Evolutionary conservation across 1,284 basidiomycete species (phyloP), one percentile per base, ranked within the genome.

Genomic region (Malassezia dermatis): DNA sequence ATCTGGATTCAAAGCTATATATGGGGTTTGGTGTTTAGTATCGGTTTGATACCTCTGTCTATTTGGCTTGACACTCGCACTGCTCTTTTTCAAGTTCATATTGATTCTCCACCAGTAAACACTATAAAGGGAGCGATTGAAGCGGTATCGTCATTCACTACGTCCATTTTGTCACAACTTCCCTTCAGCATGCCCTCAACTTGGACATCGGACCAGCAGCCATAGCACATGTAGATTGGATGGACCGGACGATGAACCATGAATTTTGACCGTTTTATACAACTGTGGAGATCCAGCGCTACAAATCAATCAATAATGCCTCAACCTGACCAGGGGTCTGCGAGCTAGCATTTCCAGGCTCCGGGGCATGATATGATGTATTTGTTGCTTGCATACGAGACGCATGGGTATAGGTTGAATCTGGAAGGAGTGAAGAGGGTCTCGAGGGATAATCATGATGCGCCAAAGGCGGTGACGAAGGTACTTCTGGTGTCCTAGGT

Each of bases 1-100:
- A 54, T 72, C 4, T 74, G 71, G 70, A 49, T 71, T 15, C 51
- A 58, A 21, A 66, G 61, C 37, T 74, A 66, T 43, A 30, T 74
- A 19, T 74, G 70, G 68, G 70, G 70, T 4, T 41, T 59, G 7
- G 61, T 73, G 24, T 74, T 64, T 47, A 60, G 66, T 4, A 28
- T 42, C 6, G 64, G 52, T 1, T n/a, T 67, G 24, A 26, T 65
- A 31, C 48, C 48, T 10, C 10, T 50, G 24, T 60, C 55, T 2
- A 27, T 71, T 45, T 73, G 64, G 62, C 57, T 51, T 11, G 62
- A 64, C 40, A 64, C 64, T 1, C 56, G 59, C 17, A 51, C 55
- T 10, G 31, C 37, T n/a, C 43, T 57, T 15, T 52, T 57, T 24
- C 44, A 57, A 21, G 30, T 57, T 15, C 55, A 41, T 8, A 24